A percentile compares a stretch with the other conserved stretches of the same genome.
These are phyloP conservation scores for Lecanicillium sp. DNA, from an alignment of 2,329 filamentous ascomycete genomes.

Conservation along the genomic window DNA sequence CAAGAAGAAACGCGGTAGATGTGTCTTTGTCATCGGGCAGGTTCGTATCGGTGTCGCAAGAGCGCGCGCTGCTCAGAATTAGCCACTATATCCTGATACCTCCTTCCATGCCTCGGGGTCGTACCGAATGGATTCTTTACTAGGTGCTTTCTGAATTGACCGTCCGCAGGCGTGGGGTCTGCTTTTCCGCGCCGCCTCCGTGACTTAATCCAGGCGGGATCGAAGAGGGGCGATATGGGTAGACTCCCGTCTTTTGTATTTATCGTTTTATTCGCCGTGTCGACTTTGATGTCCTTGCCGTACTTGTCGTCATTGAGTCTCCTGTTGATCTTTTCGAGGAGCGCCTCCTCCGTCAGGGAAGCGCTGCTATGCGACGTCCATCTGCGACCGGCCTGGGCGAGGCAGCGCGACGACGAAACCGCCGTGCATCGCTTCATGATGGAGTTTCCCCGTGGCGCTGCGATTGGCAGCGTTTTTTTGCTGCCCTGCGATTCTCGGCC, in stretches of 20 bases:
- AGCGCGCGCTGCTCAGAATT: conserved; percentile 44
- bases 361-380: conserved; percentile 29
- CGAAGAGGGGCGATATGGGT: conserved; percentile 50
- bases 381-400: conserved; percentile 20
- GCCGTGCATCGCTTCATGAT: conserved; percentile 25
- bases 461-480: not conserved
- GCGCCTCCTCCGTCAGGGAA: conserved; percentile 23
- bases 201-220: conserved; percentile 42
- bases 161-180: conserved; percentile 25
- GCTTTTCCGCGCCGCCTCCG: conserved; percentile 37
- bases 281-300: conserved; percentile 28
- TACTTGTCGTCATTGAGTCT: conserved; percentile 27
- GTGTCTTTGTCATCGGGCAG: conserved; percentile 43
- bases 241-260: conserved; percentile 39
- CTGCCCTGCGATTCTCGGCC: conserved; percentile 1
- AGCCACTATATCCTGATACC: too few species aligned
- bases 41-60: conserved; percentile 54
- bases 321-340: conserved; percentile 27
- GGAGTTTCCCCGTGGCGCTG: not conserved
- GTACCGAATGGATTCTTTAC: conserved; percentile 59
- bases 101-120: too few species aligned
- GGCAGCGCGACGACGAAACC: not conserved
- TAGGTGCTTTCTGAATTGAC: conserved; percentile 52
- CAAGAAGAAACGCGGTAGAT: conserved; percentile 56
- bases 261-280: conserved; percentile 37